phyloP scores from a whole-genome alignment of 176 grass and related monocot species.

The Juncus effusus region DNA sequence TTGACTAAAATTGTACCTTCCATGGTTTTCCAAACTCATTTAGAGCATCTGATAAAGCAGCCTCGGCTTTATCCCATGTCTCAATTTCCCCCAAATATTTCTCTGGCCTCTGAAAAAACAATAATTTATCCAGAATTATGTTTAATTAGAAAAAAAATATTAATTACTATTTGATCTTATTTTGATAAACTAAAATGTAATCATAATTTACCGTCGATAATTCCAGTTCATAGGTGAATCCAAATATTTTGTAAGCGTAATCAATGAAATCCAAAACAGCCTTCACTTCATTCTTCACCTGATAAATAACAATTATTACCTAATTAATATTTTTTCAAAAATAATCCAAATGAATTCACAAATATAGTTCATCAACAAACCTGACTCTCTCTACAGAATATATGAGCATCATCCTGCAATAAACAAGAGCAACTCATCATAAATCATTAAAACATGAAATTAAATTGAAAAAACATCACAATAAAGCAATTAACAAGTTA shows the following conservation, averaged over 20 bases:
- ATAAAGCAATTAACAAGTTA: background rate
- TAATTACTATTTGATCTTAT: slow-evolving; percentile 7
- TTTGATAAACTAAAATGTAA: slow-evolving; percentile 20
- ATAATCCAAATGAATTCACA: background rate
- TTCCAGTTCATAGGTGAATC: slow-evolving; percentile 92
- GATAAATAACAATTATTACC: slow-evolving; percentile 15
- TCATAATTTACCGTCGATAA: slow-evolving; percentile 72
- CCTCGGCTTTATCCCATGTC: slow-evolving; percentile 96
- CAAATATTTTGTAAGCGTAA: slow-evolving; percentile 85
- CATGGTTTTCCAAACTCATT: slow-evolving; percentile 94
- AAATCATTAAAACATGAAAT: background rate
- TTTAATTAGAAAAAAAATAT: background rate
- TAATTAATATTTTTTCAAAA: no score
- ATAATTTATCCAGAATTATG: background rate
- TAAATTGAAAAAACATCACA: slow-evolving; percentile 6
- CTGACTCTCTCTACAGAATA: slow-evolving; percentile 93
- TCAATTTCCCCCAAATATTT: slow-evolving; percentile 95
- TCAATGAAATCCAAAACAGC: slow-evolving; percentile 80
- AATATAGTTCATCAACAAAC: slow-evolving; percentile 37
- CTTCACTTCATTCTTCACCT: slow-evolving; percentile 93
- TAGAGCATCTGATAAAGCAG: slow-evolving; percentile 79
- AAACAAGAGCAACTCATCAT: slow-evolving; percentile 3
- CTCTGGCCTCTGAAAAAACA: slow-evolving; percentile 67
- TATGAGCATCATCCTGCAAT: slow-evolving; percentile 92
- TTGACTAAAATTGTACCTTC: slow-evolving; percentile 48